Evolutionary conservation across 441 rosid genomes (phyloP), one percentile per base, ranked within the genome.

Genomic region (Aleurites moluccanus): DNA sequence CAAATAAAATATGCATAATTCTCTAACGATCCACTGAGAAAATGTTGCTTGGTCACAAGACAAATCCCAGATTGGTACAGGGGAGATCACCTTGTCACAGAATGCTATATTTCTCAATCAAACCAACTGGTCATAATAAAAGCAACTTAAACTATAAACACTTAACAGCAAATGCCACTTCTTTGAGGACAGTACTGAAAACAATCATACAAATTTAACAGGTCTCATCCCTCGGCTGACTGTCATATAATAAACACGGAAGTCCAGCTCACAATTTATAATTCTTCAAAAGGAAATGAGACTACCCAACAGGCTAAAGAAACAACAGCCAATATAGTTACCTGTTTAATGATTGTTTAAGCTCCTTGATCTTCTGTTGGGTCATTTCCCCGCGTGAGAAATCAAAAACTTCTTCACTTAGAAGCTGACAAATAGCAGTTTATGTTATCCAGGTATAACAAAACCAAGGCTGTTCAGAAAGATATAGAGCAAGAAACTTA

Each of bases 351-450:
- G 99, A 97, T 80, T 94, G 97, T 80, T 97, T 97, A 49, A 97
- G 96, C 82, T 97, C 99, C 85, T 94, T 97, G 81, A 97, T 93
- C 86, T 94, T 97, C 85, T 80, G 97, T 73, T 86, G 99, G 67
- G 98, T 97, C 99, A 97, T 94, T 82, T 97, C 99, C 73, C 99
- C 99, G 76, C 98, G 88, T 66, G 99, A 97, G 85, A 97, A 97
- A 88, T 97, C 99, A 81, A 97, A 97, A 80, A 97, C 99, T 79
- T 97, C 99, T 86, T 97, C 99, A 69, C 99, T 97, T 55, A 97
- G 82, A 73, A 97, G 99, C 99, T 97, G 94, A 53, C 44, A 73
- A 52, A 27, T 50, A 62, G 75, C 25, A 68, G 50, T 25, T 59
- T 40, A 67, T 57, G 77, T 87, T 79, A 85, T n/a, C 47, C 33